Evolutionary conservation across 345 rosid species (phyloP), one percentile per base, ranked within the genome.

Genomic region (Eutrema japonicum): DNA sequence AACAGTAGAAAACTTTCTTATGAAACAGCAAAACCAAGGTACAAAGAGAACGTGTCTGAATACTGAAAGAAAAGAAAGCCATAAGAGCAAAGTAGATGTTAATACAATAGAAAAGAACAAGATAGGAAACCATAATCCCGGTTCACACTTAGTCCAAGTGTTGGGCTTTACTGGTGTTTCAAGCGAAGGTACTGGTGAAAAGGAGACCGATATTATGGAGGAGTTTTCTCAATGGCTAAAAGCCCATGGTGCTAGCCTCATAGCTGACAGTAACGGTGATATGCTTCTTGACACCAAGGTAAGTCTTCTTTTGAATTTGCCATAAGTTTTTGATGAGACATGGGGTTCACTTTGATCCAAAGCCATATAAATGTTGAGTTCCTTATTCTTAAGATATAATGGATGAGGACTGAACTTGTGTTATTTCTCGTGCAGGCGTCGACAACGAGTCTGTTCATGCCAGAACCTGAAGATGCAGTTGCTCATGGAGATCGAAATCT

Each of bases 381-480:
- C 32, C 56, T 5, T 59, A 13, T 35, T 42, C 56, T 51, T 8
- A 42, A 43, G 40, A 35, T 54, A 42, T 45, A 18, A 40, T 45
- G 29, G 58, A 40, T 69, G 65, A 36, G n/a, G 46, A 58, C 40
- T 71, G 56, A 46, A 41, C 47, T 54, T 66, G 43, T 57, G 42
- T 58, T 30, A 54, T 75, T 57, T 30, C 27, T 65, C 54, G 9
- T 79, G 74, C 92, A 95, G 97, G 96, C 85, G 48, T 88, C 98
- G 8, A 77, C 97, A 27, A 83, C 92, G 60, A 86, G 82, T 58
- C 89, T 95, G 22, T 90, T 63, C 82, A 84, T 92, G 85, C 99
- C 98, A 26, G 99, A 92, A 54, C 96, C 98, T 7, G 99, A 90
- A 76, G 99, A 89, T 71, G 96, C 98, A 0, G 98, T 95, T 18